Percentiles rank a stretch among this genome's conserved stretches.
Conservation (phyloP, 345 rosid genomes). For the Mercurialis annua region DNA sequence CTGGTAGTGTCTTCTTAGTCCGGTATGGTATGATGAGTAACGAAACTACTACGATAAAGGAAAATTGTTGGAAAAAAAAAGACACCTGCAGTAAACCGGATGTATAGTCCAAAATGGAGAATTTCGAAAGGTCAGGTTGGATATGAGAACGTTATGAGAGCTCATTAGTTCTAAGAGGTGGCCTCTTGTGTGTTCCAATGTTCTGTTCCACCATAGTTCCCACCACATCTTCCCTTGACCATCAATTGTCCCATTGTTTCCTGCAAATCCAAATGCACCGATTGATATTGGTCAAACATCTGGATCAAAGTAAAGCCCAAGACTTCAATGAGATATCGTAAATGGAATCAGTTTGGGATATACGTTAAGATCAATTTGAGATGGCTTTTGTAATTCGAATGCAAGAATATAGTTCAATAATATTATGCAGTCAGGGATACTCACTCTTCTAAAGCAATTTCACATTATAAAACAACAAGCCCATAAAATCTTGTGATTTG, state of each 20-base stretch:
- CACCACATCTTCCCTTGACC: slow-evolving; percentile 99
- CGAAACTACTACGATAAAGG: not conserved
- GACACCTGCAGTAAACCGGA: slow-evolving; percentile 92
- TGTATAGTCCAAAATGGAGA: slow-evolving; percentile 98
- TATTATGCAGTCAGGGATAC: not conserved
- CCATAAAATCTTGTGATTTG: no score
- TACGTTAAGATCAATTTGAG: not conserved
- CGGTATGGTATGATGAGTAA: not conserved
- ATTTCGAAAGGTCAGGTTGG: slow-evolving; percentile 74
- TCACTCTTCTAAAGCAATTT: not conserved
- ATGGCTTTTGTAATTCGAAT: not conserved
- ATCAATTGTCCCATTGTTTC: slow-evolving; percentile 87
- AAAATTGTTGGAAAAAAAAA: not conserved
- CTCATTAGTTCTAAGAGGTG: slow-evolving; percentile 84
- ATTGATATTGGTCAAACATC: not conserved
- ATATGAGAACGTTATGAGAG: slow-evolving; percentile 70
- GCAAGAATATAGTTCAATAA: no score
- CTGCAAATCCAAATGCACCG: slow-evolving; percentile 32
- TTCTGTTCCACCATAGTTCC: slow-evolving; percentile 99
- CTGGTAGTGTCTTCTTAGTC: not conserved
- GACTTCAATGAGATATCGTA: not conserved
- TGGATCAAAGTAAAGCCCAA: not conserved
- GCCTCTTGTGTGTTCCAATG: slow-evolving; percentile 84
- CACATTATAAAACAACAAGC: no score
- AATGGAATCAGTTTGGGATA: not conserved